Conservation (phyloP, 1,139 yeast genomes). For the Torulaspora globosa region DNA sequence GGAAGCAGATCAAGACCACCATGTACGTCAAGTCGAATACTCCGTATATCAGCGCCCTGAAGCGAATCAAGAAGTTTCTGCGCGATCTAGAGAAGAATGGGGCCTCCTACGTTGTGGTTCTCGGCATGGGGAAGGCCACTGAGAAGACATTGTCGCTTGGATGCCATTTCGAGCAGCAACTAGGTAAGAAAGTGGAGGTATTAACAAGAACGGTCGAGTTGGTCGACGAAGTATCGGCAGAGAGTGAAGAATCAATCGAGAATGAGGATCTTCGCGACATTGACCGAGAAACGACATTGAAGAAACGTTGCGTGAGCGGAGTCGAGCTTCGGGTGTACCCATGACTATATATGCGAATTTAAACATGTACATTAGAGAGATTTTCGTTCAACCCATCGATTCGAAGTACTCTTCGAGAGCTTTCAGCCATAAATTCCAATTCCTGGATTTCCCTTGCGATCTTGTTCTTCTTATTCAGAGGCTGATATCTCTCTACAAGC, state of each 20-base stretch:
- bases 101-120: conserved; percentile 46
- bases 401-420: conserved; percentile 34
- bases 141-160: conserved; percentile 53
- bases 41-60: conserved; percentile 60
- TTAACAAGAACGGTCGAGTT: conserved; percentile 58
- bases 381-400: conserved; percentile 1
- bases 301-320: conserved; percentile 54
- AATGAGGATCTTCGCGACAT: conserved; percentile 31
- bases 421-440: conserved; percentile 42
- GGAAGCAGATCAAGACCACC: conserved; percentile 42
- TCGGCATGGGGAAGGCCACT: conserved; percentile 69
- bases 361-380: conserved; percentile 4
- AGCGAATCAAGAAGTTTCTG: conserved; percentile 50
- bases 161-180: conserved; percentile 47
- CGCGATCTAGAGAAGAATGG: conserved; percentile 38
- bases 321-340: conserved; percentile 52
- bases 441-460: conserved; percentile 48
- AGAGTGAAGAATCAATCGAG: conserved; percentile 31
- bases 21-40: conserved; percentile 55
- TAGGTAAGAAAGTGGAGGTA: conserved; percentile 48
- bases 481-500: conserved; percentile 35
- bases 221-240: conserved; percentile 52
- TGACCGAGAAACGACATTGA: conserved; percentile 42
- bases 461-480: conserved; percentile 36
- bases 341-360: conserved; percentile 4